These are phyloP conservation scores for Apiospora koreana DNA, from an alignment of 2,329 filamentous ascomycete species.

Conservation along the genomic window DNA sequence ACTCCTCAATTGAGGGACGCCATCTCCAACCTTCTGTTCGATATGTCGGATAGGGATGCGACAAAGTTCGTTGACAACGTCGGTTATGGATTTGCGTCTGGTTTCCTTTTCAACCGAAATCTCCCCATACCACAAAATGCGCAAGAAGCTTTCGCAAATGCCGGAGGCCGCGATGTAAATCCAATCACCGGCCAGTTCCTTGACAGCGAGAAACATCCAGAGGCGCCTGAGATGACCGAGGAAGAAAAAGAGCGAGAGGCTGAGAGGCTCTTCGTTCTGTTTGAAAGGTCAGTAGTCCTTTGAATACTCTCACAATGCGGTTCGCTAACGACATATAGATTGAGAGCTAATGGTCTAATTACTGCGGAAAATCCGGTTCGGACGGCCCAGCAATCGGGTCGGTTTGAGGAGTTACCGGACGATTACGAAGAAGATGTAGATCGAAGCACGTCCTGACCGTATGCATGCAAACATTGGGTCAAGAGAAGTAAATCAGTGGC, in stretches of 20 bases:
- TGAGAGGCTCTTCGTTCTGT: constrained; percentile 84
- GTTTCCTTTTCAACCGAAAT: constrained; percentile 84
- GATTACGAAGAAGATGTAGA: constrained; percentile 31
- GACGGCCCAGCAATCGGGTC: constrained; percentile 61
- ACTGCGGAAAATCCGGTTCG: constrained; percentile 70
- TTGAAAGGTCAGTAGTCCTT: constrained; percentile 62
- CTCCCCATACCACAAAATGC: constrained; percentile 73
- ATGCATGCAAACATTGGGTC: too few relatives aligned
- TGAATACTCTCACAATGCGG: neutral
- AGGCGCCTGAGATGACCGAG: constrained; percentile 75
- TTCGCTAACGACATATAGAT: constrained; percentile 24
- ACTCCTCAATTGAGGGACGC: constrained; percentile 72
- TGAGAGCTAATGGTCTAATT: constrained; percentile 54
- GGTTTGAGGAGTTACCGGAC: constrained; percentile 61
- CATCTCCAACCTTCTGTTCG: constrained; percentile 80
- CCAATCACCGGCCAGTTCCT: constrained; percentile 85
- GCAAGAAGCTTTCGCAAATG: constrained; percentile 49
- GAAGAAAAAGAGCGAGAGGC: constrained; percentile 93
- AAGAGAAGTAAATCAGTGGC: neutral
- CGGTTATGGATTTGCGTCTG: constrained; percentile 91
- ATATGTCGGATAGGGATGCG: constrained; percentile 80
- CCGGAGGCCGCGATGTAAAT: constrained; percentile 58
- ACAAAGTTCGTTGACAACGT: constrained; percentile 85
- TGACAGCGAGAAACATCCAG: constrained; percentile 62
- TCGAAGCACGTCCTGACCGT: constrained; percentile 14